A percentile compares a stretch with the other conserved stretches of the same genome.
Evolutionary conservation across 306 rosid genomes (phyloP).

Genomic region (Trifolium subterraneum): DNA sequence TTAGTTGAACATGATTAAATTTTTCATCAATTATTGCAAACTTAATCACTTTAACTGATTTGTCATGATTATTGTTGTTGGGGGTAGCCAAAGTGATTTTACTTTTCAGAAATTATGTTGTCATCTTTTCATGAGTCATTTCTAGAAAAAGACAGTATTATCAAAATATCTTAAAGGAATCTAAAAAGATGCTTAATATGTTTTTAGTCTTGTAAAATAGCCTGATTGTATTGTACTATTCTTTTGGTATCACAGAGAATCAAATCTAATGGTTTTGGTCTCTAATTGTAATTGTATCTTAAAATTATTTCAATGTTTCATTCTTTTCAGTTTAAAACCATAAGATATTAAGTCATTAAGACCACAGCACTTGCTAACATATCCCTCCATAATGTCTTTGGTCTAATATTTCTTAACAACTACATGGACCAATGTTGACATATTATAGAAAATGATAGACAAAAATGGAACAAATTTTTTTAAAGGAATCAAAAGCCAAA

Average conservation of each 20-base stretch:
- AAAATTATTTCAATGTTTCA: neutral
- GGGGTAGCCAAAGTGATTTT: neutral
- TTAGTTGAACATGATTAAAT: neutral
- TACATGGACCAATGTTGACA: neutral
- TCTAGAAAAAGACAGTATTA: neutral
- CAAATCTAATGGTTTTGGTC: too few species aligned
- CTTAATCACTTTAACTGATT: slow-evolving; percentile 19
- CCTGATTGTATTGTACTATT: neutral
- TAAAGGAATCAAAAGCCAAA: neutral
- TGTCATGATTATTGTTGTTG: neutral
- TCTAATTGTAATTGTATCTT: too few species aligned
- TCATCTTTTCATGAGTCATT: neutral
- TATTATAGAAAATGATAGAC: neutral
- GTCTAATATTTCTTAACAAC: neutral
- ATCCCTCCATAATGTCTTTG: neutral
- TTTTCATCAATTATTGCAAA: slow-evolving; percentile 33
- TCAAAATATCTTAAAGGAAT: neutral
- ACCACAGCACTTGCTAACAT: neutral
- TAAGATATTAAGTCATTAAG: neutral
- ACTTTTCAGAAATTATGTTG: neutral
- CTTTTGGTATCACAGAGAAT: neutral
- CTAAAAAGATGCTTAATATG: neutral
- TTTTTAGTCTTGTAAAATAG: neutral
- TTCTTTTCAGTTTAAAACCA: neutral
- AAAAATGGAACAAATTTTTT: neutral